Conservation (phyloP, 805 yeast species). For the Metahyphopichia silvanorum region DNA sequence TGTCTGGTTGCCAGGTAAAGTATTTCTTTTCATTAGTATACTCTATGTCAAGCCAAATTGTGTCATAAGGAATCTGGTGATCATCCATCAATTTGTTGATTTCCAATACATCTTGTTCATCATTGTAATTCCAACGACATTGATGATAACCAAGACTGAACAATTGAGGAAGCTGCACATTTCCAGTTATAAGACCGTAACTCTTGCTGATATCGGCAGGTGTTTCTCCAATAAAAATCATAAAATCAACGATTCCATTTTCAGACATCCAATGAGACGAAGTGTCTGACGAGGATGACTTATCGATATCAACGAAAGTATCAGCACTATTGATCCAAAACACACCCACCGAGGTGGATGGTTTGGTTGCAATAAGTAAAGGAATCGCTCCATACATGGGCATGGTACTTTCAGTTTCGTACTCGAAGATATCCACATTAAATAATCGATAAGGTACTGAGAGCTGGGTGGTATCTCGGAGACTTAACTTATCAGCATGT, state of each 20-base stretch:
- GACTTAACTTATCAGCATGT: constrained; percentile 78
- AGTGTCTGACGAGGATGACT: constrained; percentile 22
- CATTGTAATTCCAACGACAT: constrained; percentile 96
- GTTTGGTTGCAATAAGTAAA: constrained; percentile 67
- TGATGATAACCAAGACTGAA: constrained; percentile 91
- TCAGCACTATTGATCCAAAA: constrained; percentile 95
- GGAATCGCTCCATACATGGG: constrained; percentile 98
- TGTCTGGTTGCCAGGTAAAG: constrained; percentile 81
- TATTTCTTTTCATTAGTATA: constrained; percentile 84
- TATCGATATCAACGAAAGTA: constrained; percentile 75
- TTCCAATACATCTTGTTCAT: constrained; percentile 77
- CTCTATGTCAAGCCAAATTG: constrained; percentile 93
- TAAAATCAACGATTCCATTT: constrained; percentile 75
- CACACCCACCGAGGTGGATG: constrained; percentile 61
- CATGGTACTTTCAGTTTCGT: constrained; percentile 73
- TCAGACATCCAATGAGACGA: constrained; percentile 93
- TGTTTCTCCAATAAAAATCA: constrained; percentile 59
- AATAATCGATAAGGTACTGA: constrained; percentile 79
- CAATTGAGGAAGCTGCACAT: constrained; percentile 65
- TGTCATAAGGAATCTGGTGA: constrained; percentile 77
- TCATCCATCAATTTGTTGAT: constrained; percentile 70
- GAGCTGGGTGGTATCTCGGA: constrained; percentile 60
- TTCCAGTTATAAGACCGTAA: constrained; percentile 74
- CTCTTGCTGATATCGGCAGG: constrained; percentile 54
- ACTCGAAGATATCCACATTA: constrained; percentile 95